phyloP scores from a whole-genome alignment of 306 rosid genomes.

The Rubus idaeus region DNA sequence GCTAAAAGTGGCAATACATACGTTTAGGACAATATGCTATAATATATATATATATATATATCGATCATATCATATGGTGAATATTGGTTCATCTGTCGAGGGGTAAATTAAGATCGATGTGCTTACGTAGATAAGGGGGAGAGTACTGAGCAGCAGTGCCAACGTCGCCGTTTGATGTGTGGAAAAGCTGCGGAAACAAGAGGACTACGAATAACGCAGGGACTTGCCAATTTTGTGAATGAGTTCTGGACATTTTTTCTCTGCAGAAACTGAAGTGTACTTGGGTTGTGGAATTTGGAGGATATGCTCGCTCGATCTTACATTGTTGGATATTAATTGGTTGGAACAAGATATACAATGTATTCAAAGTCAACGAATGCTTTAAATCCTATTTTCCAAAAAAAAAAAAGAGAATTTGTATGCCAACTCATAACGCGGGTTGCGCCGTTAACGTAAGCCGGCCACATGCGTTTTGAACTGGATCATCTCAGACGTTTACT shows the following conservation, averaged over 20 bases:
- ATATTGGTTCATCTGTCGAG: background rate
- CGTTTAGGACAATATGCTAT: background rate
- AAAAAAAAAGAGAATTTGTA: too few species aligned
- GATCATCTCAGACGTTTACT: background rate
- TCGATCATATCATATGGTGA: too few species aligned
- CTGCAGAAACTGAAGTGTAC: background rate
- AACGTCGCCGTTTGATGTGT: conserved; percentile 47
- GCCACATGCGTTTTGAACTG: background rate
- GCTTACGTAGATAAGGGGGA: conserved; percentile 73
- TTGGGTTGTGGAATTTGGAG: background rate
- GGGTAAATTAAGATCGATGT: background rate
- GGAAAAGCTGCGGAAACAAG: conserved; percentile 15
- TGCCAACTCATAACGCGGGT: background rate
- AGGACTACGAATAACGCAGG: background rate
- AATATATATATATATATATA: background rate
- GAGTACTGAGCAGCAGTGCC: conserved; percentile 64
- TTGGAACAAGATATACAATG: background rate
- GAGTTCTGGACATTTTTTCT: background rate
- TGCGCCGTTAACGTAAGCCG: background rate
- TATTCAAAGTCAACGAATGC: conserved; percentile 3
- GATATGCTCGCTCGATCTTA: background rate
- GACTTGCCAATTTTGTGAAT: background rate
- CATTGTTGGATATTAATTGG: background rate
- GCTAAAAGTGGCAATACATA: conserved; percentile 33
- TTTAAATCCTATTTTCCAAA: too few species aligned